Base-by-base conservation (phyloP, 768 basidiomycete species). In the Boletus rubropictus region DNA sequence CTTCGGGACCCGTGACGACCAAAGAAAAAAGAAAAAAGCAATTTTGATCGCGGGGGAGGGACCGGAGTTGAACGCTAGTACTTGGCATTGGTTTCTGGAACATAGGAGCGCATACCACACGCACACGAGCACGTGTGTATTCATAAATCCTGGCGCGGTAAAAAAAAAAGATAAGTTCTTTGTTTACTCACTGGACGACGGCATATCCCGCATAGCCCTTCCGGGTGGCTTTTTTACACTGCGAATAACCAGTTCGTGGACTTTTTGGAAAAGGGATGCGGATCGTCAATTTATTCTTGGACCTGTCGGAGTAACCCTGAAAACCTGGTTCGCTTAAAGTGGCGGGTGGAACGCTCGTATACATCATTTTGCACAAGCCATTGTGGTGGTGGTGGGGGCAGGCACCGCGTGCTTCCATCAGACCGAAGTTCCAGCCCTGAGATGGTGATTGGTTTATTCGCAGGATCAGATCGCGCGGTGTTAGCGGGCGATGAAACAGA, bases 401-500 rank as follows among this genome's bases (percentile, higher is more conserved):
- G 12, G 45, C 12, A 20, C 29, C 20, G 31, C n/a, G 21, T 1
- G 29, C 25, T 49, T 43, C 48, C 36, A 50, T 43, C 29, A 39
- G 8, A 42, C 15, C 7, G 29, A 46, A 48, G 46, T 17, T 45
- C 32, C 27, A 27, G n/a, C 17, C 31, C 38, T 29, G 35, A 48
- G 43, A 53, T 48, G 14, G 18, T 18, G 25, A n/a, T 17, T 31
- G 22, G 7, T 32, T 39, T 12, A 9, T 14, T 25, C 25, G 10
- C 4, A 39, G 54, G 48, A 55, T 51, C 53, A 42, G 42, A 55
- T 55, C 54, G 54, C 35, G 45, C 39, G 45, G 41, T 40, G 12
- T 36, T 41, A 36, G 21, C n/a, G 32, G n/a, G 36, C 5, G 18
- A 28, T 17, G 20, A 32, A 29, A 44, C 21, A n/a, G 21, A 39